Conservation (phyloP, 23 red algal species). For the Cyanidiococcus yangmingshanensis region DNA sequence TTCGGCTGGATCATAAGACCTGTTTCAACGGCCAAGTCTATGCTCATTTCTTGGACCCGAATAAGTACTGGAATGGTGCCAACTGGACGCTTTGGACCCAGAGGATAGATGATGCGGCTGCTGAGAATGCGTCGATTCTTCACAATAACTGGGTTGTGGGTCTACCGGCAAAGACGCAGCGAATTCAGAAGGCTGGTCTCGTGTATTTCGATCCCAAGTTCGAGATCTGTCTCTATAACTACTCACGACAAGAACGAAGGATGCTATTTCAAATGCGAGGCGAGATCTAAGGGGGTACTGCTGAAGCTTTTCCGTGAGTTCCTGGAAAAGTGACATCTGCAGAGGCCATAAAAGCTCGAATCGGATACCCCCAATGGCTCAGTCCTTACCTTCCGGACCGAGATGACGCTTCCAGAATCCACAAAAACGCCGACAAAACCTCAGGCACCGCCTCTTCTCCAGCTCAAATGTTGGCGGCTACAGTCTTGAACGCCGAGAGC, state of each 20-base stretch:
- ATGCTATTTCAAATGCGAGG: too few relatives aligned
- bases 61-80: constrained; percentile 81
- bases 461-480: too few relatives aligned
- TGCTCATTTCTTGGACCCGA: constrained; percentile 59
- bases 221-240: constrained; percentile 77
- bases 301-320: too few relatives aligned
- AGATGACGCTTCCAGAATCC: too few relatives aligned
- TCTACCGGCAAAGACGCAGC: constrained; percentile 52
- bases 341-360: too few relatives aligned
- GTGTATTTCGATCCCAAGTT: constrained; percentile 62
- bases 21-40: constrained; percentile 73
- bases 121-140: constrained; percentile 56
- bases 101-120: constrained; percentile 49
- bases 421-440: too few relatives aligned
- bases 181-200: constrained; percentile 64
- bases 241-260: background rate
- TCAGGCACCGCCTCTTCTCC: too few relatives aligned
- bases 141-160: constrained; percentile 99
- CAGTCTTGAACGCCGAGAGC: too few relatives aligned
- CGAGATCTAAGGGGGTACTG: too few relatives aligned
- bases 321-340: too few relatives aligned
- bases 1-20: constrained; percentile 42
- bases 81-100: constrained; percentile 61
- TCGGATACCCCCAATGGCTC: too few relatives aligned
- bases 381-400: too few relatives aligned